Base-by-base conservation (phyloP, 305 asterid species). In the Rubia peregrina region DNA sequence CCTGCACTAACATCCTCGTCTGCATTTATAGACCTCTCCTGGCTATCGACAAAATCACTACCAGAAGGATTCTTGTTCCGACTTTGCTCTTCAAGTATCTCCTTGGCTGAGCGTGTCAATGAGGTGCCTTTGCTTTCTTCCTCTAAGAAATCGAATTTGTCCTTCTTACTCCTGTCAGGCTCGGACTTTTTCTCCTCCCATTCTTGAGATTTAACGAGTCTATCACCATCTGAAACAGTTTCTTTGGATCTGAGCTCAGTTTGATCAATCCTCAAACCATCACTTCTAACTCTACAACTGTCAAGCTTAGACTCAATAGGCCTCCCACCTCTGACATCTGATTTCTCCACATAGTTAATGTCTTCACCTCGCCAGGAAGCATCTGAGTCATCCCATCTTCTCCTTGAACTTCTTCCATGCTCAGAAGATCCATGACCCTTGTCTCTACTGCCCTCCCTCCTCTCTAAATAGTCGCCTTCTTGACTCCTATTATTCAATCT, bases 401-500 rank as follows among this genome's bases (percentile, higher is more conserved):
- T 88, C 76, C 87, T 78, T 70, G 84, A 78, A 77, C 61, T 78
- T 76, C 83, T 83, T 30, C 85, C 89, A 42, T 80, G 86, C 71
- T 79, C 86, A 61, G 80, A 68, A 74, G 77, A 60, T 68, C 82
- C 84, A 73, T 71, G 81, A 36, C 62, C 80, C 83, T 85, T 88
- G 65, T 87, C 95, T 76, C 84, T 83, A 73, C 80, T 78, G 75
- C 72, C 72, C 75, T 86, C 98, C 85, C 81, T 82, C 80, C 85
- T 85, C 69, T 76, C 88, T 5, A 77, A 73, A 76, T 78, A 82
- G 73, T 94, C 96, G 65, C 92, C 97, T 82, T 91, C 99, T 79
- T 84, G 88, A 79, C 90, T 89, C 97, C 96, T 90, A 82, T 87
- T 84, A 77, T 97, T 83, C 82, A 91, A 80, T 38, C 80, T 90